Base-by-base conservation (phyloP, 306 rosid genomes). In the Medicago lupulina region DNA sequence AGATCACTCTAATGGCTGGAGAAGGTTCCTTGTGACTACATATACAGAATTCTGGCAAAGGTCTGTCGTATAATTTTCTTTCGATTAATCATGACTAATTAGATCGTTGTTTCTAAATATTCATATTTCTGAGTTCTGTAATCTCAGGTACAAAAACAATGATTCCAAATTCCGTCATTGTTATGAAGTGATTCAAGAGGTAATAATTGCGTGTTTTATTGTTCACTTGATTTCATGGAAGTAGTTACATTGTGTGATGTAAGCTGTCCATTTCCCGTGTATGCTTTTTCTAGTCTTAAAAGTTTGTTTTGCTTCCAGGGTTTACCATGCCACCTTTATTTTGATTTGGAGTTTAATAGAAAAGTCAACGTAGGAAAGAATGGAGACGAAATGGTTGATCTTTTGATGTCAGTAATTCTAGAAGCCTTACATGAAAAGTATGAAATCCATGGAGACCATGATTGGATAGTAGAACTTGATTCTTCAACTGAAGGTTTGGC, bases 161-260 rank as follows among this genome's bases (percentile, higher is more conserved):
- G 77, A 89, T 80, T 67, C 97, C 54, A 87, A 85, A 86, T 81
- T 81, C 57, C 95, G 97, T 53, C 98, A 94, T 80, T 97, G 88
- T 86, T 94, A 94, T 62, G 97, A 94, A 89, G 96, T 94, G 79
- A 92, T 94, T 85, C 96, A 84, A 81, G 98, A 92, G 98, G 97
- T 94, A 85, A 79, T 43, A 8, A 54, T 38, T 2, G 36, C 55
- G 38, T 73, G 59, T 46, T 78, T 40, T 70, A 55, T 63, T 58
- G 69, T 71, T 73, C 39, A 41, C 59, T 79, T 82, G 53, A 10
- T 23, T 23, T 23, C 1, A 60, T 10, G 47, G 19, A 34, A 50
- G 40, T 57, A 11, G 36, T 57, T 57, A 23, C 1, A 14, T 25
- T 14, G 17, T 59, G 5, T 19, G 10, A 17, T 55, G 49, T 19